phyloP scores from a whole-genome alignment of 2,329 filamentous ascomycete species.

The Scortechinia acanthostroma region DNA sequence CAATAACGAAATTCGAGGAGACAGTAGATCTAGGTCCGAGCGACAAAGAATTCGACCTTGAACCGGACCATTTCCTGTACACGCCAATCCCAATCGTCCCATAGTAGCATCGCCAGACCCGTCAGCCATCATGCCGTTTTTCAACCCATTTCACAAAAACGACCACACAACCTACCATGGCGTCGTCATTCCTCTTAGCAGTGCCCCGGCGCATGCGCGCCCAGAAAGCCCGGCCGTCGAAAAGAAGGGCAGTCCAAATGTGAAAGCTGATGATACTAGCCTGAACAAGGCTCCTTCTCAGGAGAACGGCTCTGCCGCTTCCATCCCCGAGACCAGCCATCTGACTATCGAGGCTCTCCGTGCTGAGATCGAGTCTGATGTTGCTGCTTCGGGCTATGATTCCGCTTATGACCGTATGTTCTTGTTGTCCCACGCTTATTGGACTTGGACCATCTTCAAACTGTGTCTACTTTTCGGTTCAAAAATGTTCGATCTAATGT shows the following conservation, averaged over 20 bases:
- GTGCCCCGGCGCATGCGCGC: background rate
- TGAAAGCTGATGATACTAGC: background rate
- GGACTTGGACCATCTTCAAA: background rate
- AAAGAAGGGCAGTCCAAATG: background rate
- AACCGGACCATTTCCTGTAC: background rate
- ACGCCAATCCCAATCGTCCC: conserved; percentile 18
- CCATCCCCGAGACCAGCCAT: background rate
- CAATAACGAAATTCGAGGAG: background rate
- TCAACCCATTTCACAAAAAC: conserved; percentile 5
- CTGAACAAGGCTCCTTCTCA: background rate
- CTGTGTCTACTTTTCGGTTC: background rate
- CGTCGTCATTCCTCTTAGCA: conserved; percentile 3
- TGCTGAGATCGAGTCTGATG: background rate
- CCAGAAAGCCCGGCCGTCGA: background rate
- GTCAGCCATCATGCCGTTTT: conserved; percentile 3
- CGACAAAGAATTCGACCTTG: background rate
- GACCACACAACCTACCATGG: conserved; percentile 1
- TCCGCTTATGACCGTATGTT: conserved; percentile 5
- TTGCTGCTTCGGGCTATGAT: background rate
- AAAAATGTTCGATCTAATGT: background rate
- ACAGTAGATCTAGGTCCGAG: background rate
- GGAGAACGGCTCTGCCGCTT: background rate
- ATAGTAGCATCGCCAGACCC: background rate
- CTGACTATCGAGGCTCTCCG: background rate
- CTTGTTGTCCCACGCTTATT: background rate